These are phyloP conservation scores for Apiosordaria backusii DNA, from an alignment of 495 filamentous ascomycete genomes.

Conservation along the genomic window DNA sequence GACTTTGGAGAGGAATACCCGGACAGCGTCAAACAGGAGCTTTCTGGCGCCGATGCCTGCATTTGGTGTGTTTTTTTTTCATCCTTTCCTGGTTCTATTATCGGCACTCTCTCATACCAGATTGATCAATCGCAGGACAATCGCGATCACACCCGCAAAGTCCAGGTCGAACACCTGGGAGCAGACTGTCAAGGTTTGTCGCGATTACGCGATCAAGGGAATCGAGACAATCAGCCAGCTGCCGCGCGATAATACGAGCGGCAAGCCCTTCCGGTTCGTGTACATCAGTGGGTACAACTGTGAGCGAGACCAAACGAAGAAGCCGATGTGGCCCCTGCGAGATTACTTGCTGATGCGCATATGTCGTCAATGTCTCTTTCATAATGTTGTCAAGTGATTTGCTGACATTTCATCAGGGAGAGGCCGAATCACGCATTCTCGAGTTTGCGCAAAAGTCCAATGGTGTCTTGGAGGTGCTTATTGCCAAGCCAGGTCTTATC, in stretches of 20 bases:
- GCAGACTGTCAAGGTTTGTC: slow-evolving; percentile 40
- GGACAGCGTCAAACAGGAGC: slow-evolving; percentile 37
- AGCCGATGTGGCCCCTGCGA: slow-evolving; percentile 28
- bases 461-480: slow-evolving; percentile 32
- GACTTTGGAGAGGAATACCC: slow-evolving; percentile 43
- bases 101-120: too few relatives aligned
- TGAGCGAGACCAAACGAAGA: slow-evolving; percentile 39
- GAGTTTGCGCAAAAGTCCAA: slow-evolving; percentile 32
- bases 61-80: slow-evolving; percentile 43
- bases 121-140: slow-evolving; percentile 19
- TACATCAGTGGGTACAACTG: slow-evolving; percentile 44
- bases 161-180: slow-evolving; percentile 31
- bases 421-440: slow-evolving; percentile 43
- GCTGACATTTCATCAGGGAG: slow-evolving; percentile 19
- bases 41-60: slow-evolving; percentile 49
- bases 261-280: slow-evolving; percentile 42
- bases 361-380: background rate
- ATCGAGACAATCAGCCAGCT: slow-evolving; percentile 37
- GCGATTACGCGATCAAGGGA: slow-evolving; percentile 41
- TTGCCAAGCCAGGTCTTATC: slow-evolving; percentile 45
- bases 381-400: background rate
- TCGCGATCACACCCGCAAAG: slow-evolving; percentile 44
- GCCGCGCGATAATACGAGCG: background rate
- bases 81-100: too few relatives aligned
- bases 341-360: slow-evolving; percentile 42